Evolutionary conservation across 352 stramenopile species (phyloP).

Genomic region (Pythium chondricola): DNA sequence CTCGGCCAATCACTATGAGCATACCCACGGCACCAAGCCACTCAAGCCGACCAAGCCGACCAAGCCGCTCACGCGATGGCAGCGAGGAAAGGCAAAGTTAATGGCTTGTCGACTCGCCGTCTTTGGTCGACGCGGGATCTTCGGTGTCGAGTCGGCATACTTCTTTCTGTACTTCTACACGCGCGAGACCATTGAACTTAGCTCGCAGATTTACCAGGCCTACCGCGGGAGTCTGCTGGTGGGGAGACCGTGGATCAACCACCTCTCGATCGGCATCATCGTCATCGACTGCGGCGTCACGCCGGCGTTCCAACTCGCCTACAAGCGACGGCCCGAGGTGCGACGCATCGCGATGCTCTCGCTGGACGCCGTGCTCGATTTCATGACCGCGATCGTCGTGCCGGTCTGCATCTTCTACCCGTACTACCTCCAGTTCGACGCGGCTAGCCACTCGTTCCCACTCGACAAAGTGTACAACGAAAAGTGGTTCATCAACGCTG

Average conservation of each 20-base stretch:
- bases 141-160: slow-evolving; percentile 17
- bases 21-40: not conserved
- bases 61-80: not conserved
- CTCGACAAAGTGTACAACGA: slow-evolving; percentile 31
- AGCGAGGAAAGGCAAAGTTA: too few species aligned
- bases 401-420: slow-evolving; percentile 31
- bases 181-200: slow-evolving; percentile 16
- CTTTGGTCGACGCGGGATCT: slow-evolving; percentile 8
- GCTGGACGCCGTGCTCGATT: slow-evolving; percentile 24
- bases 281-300: slow-evolving; percentile 24
- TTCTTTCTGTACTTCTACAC: slow-evolving; percentile 18
- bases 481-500: slow-evolving; percentile 26
- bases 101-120: too few species aligned
- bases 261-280: slow-evolving; percentile 19
- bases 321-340: slow-evolving; percentile 5
- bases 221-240: slow-evolving; percentile 14
- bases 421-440: slow-evolving; percentile 26
- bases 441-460: slow-evolving; percentile 22
- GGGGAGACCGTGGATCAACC: slow-evolving; percentile 22
- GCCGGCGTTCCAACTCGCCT: slow-evolving; percentile 18
- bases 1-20: too few species aligned
- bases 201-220: slow-evolving; percentile 16
- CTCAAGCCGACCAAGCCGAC: not conserved
- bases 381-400: slow-evolving; percentile 20
- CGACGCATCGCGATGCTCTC: slow-evolving; percentile 22